These are phyloP conservation scores for Seiridium cupressi DNA, from an alignment of 2,329 filamentous ascomycete species.

Conservation along the genomic window DNA sequence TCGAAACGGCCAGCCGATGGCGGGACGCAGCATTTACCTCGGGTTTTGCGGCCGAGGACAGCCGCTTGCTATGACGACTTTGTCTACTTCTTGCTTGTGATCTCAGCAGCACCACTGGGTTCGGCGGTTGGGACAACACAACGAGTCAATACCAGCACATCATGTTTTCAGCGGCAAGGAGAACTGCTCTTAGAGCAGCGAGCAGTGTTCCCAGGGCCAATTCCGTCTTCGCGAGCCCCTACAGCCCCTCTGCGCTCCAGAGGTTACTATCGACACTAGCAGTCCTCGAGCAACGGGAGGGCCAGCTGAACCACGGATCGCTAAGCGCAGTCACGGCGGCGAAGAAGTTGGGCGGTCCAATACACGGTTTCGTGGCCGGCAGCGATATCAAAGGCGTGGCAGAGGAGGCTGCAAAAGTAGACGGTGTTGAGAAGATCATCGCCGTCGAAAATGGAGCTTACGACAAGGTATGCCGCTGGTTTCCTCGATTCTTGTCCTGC, in stretches of 20 bases:
- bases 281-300: conserved; percentile 88
- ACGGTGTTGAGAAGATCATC: conserved; percentile 89
- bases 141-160: conserved; percentile 9
- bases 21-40: conserved; percentile 5
- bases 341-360: conserved; percentile 76
- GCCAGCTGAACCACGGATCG: conserved; percentile 79
- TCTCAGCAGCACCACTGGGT: neutral
- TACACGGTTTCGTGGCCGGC: conserved; percentile 88
- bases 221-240: conserved; percentile 25
- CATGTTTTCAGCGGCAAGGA: conserved; percentile 27
- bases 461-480: conserved; percentile 65
- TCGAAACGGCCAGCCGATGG: neutral
- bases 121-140: conserved; percentile 5
- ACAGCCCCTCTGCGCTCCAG: conserved; percentile 53
- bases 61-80: neutral
- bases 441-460: conserved; percentile 86
- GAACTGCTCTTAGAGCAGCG: conserved; percentile 22
- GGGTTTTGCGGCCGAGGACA: conserved; percentile 5
- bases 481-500: neutral
- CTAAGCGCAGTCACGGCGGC: conserved; percentile 84
- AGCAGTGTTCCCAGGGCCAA: conserved; percentile 19
- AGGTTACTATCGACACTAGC: conserved; percentile 85
- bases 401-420: conserved; percentile 81
- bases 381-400: conserved; percentile 72
- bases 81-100: neutral